phyloP scores from a whole-genome alignment of 306 rosid species.

The Vicia villosa region DNA sequence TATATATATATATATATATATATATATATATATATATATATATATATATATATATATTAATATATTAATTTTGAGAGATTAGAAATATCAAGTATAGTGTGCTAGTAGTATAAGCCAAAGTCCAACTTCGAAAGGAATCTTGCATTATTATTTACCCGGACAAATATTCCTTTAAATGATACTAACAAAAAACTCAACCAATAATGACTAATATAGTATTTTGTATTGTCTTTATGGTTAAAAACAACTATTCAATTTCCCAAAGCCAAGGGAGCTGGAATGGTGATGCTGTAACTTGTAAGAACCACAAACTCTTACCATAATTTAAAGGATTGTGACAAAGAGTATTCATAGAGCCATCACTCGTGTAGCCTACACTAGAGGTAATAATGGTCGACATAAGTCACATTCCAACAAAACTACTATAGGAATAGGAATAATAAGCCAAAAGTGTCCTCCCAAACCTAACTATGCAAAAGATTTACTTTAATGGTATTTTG shows the following conservation, averaged over 20 bases:
- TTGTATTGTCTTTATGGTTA: slow-evolving; percentile 37
- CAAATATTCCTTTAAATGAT: slow-evolving; percentile 18
- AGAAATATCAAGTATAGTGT: too few species aligned
- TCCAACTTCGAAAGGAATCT: slow-evolving; percentile 13
- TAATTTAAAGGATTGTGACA: slow-evolving; percentile 17
- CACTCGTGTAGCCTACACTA: not conserved
- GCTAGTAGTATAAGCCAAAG: not conserved
- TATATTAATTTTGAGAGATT: too few species aligned
- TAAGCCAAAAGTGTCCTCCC: slow-evolving; percentile 41
- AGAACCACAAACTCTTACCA: not conserved
- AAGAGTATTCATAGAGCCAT: not conserved
- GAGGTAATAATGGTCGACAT: not conserved
- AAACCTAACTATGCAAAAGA: slow-evolving; percentile 1
- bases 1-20: too few species aligned
- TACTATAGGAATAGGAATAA: not conserved
- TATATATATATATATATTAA: too few species aligned
- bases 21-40: too few species aligned
- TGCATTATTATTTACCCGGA: not conserved
- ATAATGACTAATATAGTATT: not conserved
- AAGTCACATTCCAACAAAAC: slow-evolving; percentile 28
- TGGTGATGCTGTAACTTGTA: slow-evolving; percentile 2
- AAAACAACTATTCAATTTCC: slow-evolving; percentile 42
- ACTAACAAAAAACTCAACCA: slow-evolving; percentile 4
- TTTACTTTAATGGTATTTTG: not conserved
- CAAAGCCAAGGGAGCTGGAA: slow-evolving; percentile 23